Conservation (phyloP, 2,329 filamentous ascomycete species). For the Monilinia fructicola region DNA sequence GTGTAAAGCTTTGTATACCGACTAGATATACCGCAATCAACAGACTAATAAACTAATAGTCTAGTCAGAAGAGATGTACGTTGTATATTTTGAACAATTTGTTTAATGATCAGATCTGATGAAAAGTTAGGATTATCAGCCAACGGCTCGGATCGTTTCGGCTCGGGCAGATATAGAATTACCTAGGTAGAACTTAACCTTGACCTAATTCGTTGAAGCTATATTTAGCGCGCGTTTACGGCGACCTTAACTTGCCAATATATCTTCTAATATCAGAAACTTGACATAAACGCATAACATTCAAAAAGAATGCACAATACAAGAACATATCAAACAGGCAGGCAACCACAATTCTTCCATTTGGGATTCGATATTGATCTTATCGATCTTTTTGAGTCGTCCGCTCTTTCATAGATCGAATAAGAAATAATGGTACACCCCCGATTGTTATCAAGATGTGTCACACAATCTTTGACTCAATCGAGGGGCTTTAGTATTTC, state of each 20-base stretch:
- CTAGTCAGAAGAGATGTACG: neutral
- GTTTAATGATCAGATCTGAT: constrained; percentile 2
- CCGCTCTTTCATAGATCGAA: constrained; percentile 4
- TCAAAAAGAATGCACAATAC: constrained; percentile 9
- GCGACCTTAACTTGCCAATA: neutral
- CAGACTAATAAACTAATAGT: neutral
- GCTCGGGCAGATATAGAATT: constrained; percentile 3
- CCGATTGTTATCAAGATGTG: constrained; percentile 15
- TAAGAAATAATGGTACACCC: constrained; percentile 20
- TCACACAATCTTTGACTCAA: neutral
- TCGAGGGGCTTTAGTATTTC: constrained; percentile 13
- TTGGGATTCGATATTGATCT: neutral
- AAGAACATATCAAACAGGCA: constrained; percentile 6
- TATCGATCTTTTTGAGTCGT: neutral
- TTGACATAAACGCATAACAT: neutral
- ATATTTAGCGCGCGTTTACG: constrained; percentile 14
- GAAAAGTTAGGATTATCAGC: neutral
- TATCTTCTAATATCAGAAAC: constrained; percentile 13
- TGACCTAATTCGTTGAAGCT: neutral
- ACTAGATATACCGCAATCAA: neutral
- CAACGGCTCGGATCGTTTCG: constrained; percentile 18
- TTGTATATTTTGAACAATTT: neutral
- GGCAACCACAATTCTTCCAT: constrained; percentile 3
- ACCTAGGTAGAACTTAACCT: no score
- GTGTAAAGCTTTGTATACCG: neutral